A percentile compares a stretch with the other conserved stretches of the same genome.
These are phyloP conservation scores for Metarhizium guizhouense DNA, from an alignment of 2,329 filamentous ascomycete genomes.

Conservation along the genomic window DNA sequence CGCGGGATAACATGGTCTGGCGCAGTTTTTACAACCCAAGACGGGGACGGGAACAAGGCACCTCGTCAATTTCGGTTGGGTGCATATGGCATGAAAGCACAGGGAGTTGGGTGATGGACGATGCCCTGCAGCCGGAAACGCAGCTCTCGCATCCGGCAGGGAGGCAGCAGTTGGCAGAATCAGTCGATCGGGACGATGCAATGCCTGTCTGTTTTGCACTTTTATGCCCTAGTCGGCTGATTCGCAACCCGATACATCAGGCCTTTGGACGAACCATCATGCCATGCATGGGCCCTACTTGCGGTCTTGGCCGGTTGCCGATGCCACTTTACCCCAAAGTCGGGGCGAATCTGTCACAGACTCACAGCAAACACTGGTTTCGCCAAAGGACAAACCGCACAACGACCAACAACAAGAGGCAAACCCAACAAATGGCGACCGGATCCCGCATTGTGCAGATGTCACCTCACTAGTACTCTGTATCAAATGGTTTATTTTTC, in stretches of 20 bases:
- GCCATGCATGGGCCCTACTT: not conserved
- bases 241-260: not conserved
- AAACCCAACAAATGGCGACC: not conserved
- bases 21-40: not conserved
- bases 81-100: not conserved
- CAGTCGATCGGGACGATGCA: not conserved
- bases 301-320: not conserved
- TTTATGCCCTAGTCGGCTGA: not conserved
- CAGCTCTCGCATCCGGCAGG: slow-evolving; percentile 3
- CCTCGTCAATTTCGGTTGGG: not conserved
- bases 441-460: not conserved
- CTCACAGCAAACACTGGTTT: no score
- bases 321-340: not conserved
- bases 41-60: not conserved
- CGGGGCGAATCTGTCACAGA: no score
- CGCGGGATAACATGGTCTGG: not conserved
- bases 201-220: not conserved
- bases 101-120: not conserved
- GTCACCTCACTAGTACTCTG: not conserved
- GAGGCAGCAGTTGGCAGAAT: not conserved
- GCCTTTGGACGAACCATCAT: not conserved
- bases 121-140: slow-evolving; percentile 5
- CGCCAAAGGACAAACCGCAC: no score
- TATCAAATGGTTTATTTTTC: not conserved
- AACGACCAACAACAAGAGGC: not conserved